phyloP scores from a whole-genome alignment of 2,329 filamentous ascomycete species.

The Aureobasidium namibiae region DNA sequence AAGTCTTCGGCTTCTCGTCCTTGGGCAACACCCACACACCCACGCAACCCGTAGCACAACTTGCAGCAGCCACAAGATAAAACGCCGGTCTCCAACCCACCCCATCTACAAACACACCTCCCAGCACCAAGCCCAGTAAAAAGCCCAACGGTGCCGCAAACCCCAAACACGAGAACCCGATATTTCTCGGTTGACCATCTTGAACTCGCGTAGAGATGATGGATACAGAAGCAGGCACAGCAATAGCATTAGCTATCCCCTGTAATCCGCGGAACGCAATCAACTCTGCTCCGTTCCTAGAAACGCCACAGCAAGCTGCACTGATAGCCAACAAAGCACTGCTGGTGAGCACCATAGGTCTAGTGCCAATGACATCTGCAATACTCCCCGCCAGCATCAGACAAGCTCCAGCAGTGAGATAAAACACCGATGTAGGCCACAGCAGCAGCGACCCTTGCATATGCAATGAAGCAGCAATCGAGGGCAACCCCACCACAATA shows the following conservation, averaged over 20 bases:
- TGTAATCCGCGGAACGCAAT: slow-evolving; percentile 14
- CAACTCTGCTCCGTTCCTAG: slow-evolving; percentile 23
- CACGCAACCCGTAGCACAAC: slow-evolving; percentile 30
- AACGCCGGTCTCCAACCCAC: slow-evolving; percentile 47
- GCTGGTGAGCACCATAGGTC: slow-evolving; percentile 38
- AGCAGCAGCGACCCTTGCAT: slow-evolving; percentile 16
- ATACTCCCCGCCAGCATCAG: slow-evolving; percentile 44
- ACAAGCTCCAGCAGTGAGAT: slow-evolving; percentile 41
- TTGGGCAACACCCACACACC: slow-evolving; percentile 31
- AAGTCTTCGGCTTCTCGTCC: slow-evolving; percentile 22
- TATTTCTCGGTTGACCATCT: slow-evolving; percentile 41
- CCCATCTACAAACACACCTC: slow-evolving; percentile 40
- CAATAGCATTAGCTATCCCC: slow-evolving; percentile 13
- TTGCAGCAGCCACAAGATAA: slow-evolving; percentile 39
- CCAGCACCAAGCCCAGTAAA: slow-evolving; percentile 42
- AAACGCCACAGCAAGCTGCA: slow-evolving; percentile 33
- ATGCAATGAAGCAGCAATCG: slow-evolving; percentile 10
- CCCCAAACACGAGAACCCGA: slow-evolving; percentile 44
- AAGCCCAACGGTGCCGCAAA: slow-evolving; percentile 45
- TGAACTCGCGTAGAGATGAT: slow-evolving; percentile 42
- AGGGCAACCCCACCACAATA: slow-evolving; percentile 17
- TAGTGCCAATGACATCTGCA: slow-evolving; percentile 42
- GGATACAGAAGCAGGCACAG: slow-evolving; percentile 29
- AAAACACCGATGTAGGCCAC: slow-evolving; percentile 24
- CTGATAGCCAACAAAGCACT: slow-evolving; percentile 32